Base-by-base conservation (phyloP, 345 rosid species). In the Euphorbia peplus region DNA sequence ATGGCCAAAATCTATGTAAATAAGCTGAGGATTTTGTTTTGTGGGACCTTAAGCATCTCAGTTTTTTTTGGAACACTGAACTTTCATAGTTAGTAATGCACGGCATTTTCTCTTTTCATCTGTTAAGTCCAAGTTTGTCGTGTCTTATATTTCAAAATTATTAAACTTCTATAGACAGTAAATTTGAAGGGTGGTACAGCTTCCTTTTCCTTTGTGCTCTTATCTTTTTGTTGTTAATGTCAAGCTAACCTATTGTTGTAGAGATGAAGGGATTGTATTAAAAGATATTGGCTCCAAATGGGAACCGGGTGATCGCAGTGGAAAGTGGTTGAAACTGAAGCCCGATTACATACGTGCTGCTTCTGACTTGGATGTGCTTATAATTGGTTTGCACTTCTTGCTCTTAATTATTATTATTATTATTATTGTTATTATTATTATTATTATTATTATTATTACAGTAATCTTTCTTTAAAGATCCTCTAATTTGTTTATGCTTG, bases 281-380 rank as follows among this genome's bases (percentile, higher is more conserved):
- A 93, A 93, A 75, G 98, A 91, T 82, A 87, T 91, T 75, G 87
- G 82, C 67, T 93, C 97, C 12, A 93, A 88, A 76, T 93, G 97
- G 98, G 98, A 93, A 73, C 98, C 98, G 46, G 76, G 96, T 76
- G 98, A 93, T 73, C 89, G 97, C 62, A 93, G 95, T 83, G 98
- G 91, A 69, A 93, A 93, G 83, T 93, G 98, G 98, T 67, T 88
- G 85, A 93, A 91, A 81, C 80, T 93, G 81, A 93, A 91, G 85
- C 98, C 98, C 53, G 96, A 93, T 37, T 93, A 93, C 57, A 52
- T 91, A 37, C 89, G 75, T 71, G 77, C 90, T 82, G 88, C 96
- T 76, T 79, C 98, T n/a, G 98, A 93, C 70, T 86, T 93, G 39
- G 98, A 93, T 88, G 97, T 83, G 77, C 89, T 91, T 61, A 88